Base-by-base conservation (phyloP, 106 monocot genomes). In the Dendrobium officinale region DNA sequence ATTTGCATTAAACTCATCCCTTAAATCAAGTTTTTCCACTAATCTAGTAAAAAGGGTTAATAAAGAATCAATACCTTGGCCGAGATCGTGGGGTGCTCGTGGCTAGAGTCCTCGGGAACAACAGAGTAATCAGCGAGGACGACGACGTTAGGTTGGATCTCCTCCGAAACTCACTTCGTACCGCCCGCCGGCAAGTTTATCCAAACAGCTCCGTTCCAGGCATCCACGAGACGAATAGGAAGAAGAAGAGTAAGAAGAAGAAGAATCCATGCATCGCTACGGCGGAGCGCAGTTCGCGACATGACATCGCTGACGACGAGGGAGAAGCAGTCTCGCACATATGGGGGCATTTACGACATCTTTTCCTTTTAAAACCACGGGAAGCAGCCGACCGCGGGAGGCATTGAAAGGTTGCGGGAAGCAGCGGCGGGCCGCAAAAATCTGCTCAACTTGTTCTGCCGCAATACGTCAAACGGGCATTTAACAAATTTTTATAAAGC, bases 91-190 rank as follows among this genome's bases (percentile, higher is more conserved):
- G 76, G 26, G 24, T 49, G 44, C 48, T 26, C 76, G 26, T 48
- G 76, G 76, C 48, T 15, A 18, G 76, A 9, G 37, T 79, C 84
- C 29, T 84, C 87, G 2, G 75, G 24, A 45, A 80, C 49, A 42
- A 86, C 86, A 56, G 80, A 6, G 85, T 92, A 92, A 43, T 89
- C 89, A 42, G 86, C 87, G 6, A 92, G 78, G 66, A 88, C 87
- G 64, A 92, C 88, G 37, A 89, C 86, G 79, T 89, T 84, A 45
- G 86, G 82, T 55, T 89, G 89, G 70, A 92, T 92, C 82, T 92
- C 92, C 75, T 92, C 89, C 43, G 89, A 86, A 37, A 92, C 89
- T 73, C 92, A 92, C 83, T 92, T 92, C 20, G 72, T 88, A 42
- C 86, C 89, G 44, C 83, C 72, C 18, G 61, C 11, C 51, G 92